Percentiles rank a stretch among this genome's conserved stretches.
Evolutionary conservation across 2,329 filamentous ascomycete genomes (phyloP).

Genomic region (Alternaria longipes): DNA sequence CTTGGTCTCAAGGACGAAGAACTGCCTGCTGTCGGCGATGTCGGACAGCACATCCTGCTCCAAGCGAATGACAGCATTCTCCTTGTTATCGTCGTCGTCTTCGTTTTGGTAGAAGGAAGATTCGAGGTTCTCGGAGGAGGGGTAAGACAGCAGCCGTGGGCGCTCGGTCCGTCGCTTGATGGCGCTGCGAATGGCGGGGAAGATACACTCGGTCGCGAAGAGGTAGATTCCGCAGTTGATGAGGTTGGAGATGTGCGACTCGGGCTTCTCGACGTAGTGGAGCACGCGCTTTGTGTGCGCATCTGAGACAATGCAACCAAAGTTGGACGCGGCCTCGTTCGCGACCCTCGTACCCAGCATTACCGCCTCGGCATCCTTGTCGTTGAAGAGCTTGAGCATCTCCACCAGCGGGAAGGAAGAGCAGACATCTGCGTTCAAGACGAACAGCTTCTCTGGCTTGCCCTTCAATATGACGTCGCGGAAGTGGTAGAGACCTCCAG

Average conservation of each 20-base stretch:
- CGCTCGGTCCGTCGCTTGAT: conserved; percentile 96
- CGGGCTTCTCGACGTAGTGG: conserved; percentile 99
- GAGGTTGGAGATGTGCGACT: conserved; percentile 95
- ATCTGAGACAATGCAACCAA: conserved; percentile 97
- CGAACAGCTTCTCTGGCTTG: conserved; percentile 92
- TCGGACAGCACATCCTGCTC: conserved; percentile 98
- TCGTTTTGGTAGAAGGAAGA: conserved; percentile 67
- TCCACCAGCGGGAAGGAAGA: conserved; percentile 96
- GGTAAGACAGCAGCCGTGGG: conserved; percentile 91
- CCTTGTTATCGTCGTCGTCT: conserved; percentile 76
- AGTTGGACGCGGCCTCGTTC: conserved; percentile 92
- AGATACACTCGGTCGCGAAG: conserved; percentile 94
- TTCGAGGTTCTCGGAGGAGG: conserved; percentile 92
- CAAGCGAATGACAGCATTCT: conserved; percentile 88
- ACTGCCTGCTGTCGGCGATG: conserved; percentile 95
- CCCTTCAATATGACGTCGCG: conserved; percentile 98
- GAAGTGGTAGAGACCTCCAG: conserved; percentile 98
- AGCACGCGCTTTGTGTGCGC: conserved; percentile 92
- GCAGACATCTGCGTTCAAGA: conserved; percentile 98
- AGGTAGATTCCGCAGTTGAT: conserved; percentile 99
- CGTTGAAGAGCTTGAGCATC: conserved; percentile 93
- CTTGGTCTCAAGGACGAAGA: conserved; percentile 98
- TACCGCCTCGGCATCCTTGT: conserved; percentile 95
- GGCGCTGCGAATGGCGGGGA: conserved; percentile 90
- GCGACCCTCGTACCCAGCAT: conserved; percentile 92